These are phyloP conservation scores for Turritis glabra DNA, from an alignment of 345 rosid species.

Conservation along the genomic window DNA sequence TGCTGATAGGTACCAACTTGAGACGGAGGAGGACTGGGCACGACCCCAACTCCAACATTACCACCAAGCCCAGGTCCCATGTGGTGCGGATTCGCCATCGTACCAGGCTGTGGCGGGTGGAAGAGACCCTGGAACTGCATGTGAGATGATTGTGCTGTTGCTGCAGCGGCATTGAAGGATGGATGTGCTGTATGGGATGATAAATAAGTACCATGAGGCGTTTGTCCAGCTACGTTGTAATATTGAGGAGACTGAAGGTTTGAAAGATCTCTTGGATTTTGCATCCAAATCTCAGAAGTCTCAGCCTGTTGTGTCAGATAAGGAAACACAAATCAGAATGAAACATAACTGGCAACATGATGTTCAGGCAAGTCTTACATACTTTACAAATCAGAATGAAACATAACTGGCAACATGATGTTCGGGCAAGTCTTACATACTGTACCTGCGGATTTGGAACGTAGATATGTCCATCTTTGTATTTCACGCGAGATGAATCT, in stretches of 20 bases:
- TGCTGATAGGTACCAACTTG: constrained; percentile 92
- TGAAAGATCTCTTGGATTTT: constrained; percentile 72
- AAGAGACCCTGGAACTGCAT: constrained; percentile 86
- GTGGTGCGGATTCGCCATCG: constrained; percentile 73
- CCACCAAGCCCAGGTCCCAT: constrained; percentile 84
- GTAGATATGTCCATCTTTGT: constrained; percentile 77
- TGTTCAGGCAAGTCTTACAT: not conserved
- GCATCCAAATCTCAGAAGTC: constrained; percentile 92
- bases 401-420: not conserved
- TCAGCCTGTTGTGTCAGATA: constrained; percentile 56
- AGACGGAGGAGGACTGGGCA: constrained; percentile 64
- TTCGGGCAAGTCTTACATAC: not conserved
- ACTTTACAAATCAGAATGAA: constrained; percentile 11
- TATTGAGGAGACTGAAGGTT: constrained; percentile 72
- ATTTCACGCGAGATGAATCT: constrained; percentile 84
- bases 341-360: not conserved
- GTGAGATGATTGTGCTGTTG: constrained; percentile 82
- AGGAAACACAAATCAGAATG: constrained; percentile 12
- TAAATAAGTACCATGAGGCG: constrained; percentile 77
- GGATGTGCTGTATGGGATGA: constrained; percentile 77
- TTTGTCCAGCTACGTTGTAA: constrained; percentile 82
- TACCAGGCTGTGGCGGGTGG: constrained; percentile 73
- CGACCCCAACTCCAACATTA: constrained; percentile 76
- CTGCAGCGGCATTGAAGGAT: constrained; percentile 77
- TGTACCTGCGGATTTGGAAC: constrained; percentile 85